phyloP scores from a whole-genome alignment of 2,329 filamentous ascomycete species.

The Penicillium paneum region DNA sequence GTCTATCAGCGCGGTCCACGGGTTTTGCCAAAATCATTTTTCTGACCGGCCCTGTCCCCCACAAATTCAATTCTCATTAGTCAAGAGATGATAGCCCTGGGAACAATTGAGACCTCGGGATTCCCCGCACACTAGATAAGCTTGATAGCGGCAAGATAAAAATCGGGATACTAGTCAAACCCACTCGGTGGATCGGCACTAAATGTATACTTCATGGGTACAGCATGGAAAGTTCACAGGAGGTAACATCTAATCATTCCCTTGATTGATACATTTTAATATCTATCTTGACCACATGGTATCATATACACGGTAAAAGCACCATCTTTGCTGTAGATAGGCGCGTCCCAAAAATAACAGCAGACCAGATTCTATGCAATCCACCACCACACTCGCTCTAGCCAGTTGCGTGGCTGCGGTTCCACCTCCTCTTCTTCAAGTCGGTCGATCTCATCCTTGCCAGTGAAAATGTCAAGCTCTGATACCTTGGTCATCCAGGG shows the following conservation, averaged over 20 bases:
- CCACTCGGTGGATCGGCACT: not conserved
- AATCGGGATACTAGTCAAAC: not conserved
- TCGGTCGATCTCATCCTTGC: constrained; percentile 47
- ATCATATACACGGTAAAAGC: not conserved
- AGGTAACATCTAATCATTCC: not conserved
- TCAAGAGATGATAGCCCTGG: not conserved
- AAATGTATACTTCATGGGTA: not conserved
- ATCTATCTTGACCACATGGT: not conserved
- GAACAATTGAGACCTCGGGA: not conserved
- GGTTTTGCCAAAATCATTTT: not conserved
- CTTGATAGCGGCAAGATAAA: not conserved
- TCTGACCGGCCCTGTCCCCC: not conserved
- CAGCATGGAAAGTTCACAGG: not conserved
- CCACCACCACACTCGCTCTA: constrained; percentile 49
- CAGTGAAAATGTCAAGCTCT: constrained; percentile 46
- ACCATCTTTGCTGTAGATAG: not conserved
- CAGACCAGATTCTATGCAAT: constrained; percentile 34
- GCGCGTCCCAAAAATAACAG: not conserved
- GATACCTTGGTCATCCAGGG: constrained; percentile 32
- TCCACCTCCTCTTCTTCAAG: constrained; percentile 43
- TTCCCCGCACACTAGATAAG: not conserved
- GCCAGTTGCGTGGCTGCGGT: constrained; percentile 40
- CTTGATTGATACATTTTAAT: too few relatives aligned
- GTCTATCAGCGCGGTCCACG: not conserved
- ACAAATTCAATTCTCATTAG: not conserved